phyloP scores from a whole-genome alignment of 2,329 filamentous ascomycete genomes.

The Epichloe baconii region DNA sequence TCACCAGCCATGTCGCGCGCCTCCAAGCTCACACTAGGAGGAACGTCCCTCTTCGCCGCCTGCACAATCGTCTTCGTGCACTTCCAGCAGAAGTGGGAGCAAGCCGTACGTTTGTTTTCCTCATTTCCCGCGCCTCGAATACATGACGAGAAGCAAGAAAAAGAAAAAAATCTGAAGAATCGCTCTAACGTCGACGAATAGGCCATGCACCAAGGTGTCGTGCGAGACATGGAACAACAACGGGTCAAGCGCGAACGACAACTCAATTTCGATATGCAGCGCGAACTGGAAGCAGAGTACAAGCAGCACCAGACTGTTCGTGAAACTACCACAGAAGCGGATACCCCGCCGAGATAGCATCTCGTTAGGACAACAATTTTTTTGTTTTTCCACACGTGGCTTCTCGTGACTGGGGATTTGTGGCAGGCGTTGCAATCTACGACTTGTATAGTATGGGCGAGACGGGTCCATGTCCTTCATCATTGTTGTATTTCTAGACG shows the following conservation, averaged over 20 bases:
- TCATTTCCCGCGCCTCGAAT: not conserved
- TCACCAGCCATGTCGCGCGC: conserved; percentile 62
- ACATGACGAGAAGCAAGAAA: not conserved
- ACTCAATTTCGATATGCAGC: conserved; percentile 89
- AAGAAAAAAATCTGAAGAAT: not conserved
- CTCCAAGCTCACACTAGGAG: conserved; percentile 72
- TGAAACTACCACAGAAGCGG: conserved; percentile 17
- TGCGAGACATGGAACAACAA: conserved; percentile 91
- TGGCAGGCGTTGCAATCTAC: too few species aligned
- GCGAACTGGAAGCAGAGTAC: conserved; percentile 75
- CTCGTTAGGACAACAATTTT: not conserved
- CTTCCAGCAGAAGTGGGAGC: conserved; percentile 73
- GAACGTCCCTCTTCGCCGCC: conserved; percentile 63
- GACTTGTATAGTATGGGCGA: not conserved
- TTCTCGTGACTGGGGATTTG: too few species aligned
- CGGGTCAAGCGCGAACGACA: conserved; percentile 80
- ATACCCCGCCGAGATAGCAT: conserved; percentile 13
- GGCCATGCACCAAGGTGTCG: conserved; percentile 92
- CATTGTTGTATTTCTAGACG: not conserved
- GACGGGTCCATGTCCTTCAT: not conserved
- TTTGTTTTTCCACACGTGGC: too few species aligned
- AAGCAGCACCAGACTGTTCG: conserved; percentile 74
- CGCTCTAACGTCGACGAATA: conserved; percentile 19
- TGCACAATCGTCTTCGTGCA: conserved; percentile 78
- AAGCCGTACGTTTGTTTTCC: conserved; percentile 46